Evolutionary conservation across 371 early-diverging fungal genomes (phyloP).

Genomic region (Rhizopus delemar): DNA sequence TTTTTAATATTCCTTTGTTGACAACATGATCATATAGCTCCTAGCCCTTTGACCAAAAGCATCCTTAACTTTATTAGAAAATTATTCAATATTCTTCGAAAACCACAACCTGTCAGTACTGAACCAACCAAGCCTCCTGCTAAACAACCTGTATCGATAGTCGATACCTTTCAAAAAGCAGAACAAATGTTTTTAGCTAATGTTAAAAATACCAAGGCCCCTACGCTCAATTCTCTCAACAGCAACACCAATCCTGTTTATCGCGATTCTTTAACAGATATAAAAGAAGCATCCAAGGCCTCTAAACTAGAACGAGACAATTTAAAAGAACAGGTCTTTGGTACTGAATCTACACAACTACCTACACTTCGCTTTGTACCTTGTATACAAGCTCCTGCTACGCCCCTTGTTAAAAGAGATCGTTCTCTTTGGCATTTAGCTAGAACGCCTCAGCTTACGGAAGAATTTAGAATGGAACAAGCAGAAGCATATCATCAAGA

Average conservation of each 20-base stretch:
- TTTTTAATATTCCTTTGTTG: background rate
- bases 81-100: background rate
- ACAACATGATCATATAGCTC: background rate
- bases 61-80: background rate
- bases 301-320: slow-evolving; percentile 2
- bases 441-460: slow-evolving; percentile 15
- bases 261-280: background rate
- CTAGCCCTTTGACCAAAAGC: slow-evolving; percentile 7
- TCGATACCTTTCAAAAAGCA: background rate
- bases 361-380: slow-evolving; percentile 5
- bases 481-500: slow-evolving; percentile 15
- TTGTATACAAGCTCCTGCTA: slow-evolving; percentile 15
- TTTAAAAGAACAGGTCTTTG: background rate
- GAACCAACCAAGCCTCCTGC: background rate
- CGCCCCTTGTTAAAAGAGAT: slow-evolving; percentile 11
- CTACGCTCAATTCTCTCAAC: background rate
- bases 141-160: background rate
- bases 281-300: background rate
- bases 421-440: slow-evolving; percentile 22
- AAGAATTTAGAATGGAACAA: slow-evolving; percentile 27
- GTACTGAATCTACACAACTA: background rate
- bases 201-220: background rate
- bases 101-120: background rate
- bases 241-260: background rate
- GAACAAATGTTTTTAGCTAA: background rate